A percentile compares a stretch with the other conserved stretches of the same genome.
These are phyloP conservation scores for Monosporascus sp. DNA, from an alignment of 2,329 filamentous ascomycete genomes.

Conservation along the genomic window DNA sequence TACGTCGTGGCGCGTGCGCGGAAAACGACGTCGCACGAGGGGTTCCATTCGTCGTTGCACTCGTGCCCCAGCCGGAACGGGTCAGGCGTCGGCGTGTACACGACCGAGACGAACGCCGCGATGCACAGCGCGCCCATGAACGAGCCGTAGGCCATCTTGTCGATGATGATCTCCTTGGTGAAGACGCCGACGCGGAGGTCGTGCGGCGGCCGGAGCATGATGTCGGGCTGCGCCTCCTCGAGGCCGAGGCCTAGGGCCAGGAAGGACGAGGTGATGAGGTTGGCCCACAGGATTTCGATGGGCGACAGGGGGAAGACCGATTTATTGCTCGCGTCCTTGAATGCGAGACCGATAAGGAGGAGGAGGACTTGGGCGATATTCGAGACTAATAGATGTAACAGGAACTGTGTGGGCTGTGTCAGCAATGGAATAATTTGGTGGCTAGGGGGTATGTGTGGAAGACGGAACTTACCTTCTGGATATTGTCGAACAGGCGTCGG, in stretches of 20 bases:
- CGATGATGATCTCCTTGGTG: conserved; percentile 57
- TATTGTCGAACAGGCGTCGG: conserved; percentile 65
- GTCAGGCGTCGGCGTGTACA: conserved; percentile 33
- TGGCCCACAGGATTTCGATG: conserved; percentile 72
- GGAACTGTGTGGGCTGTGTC: conserved; percentile 36
- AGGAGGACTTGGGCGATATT: conserved; percentile 67
- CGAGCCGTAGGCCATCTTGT: conserved; percentile 62
- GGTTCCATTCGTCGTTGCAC: conserved; percentile 52
- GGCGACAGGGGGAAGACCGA: conserved; percentile 68
- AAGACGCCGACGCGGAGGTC: conserved; percentile 56
- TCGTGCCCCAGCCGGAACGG: conserved; percentile 43
- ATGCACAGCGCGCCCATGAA: conserved; percentile 60
- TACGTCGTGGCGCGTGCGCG: conserved; percentile 64
- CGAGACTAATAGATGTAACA: conserved; percentile 62
- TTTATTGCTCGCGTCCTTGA: conserved; percentile 53
- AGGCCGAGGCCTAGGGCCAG: conserved; percentile 68
- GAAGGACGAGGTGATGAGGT: conserved; percentile 67
- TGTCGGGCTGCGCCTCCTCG: conserved; percentile 62
- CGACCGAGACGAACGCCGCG: conserved; percentile 54
- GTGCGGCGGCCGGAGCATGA: conserved; percentile 62
- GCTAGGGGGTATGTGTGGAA: background rate
- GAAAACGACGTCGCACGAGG: conserved; percentile 52
- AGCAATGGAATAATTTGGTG: background rate
- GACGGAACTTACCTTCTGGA: conserved; percentile 56
- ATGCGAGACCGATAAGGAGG: conserved; percentile 62